These are phyloP conservation scores for Pyrrhoderma lamaoense DNA, from an alignment of 1,284 basidiomycete species.

Conservation along the genomic window DNA sequence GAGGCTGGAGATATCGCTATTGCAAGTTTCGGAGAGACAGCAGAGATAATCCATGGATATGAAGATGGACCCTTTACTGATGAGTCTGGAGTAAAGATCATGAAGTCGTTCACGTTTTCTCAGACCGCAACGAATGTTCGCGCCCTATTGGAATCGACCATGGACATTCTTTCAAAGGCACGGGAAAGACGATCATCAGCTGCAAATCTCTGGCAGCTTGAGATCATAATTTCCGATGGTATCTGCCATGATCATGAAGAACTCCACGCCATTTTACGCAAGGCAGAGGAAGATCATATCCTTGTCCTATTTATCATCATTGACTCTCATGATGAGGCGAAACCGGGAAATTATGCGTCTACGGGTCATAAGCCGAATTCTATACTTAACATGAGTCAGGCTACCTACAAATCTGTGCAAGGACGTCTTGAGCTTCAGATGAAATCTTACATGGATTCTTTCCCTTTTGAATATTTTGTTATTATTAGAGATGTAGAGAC, in stretches of 20 bases:
- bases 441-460: conserved; percentile 88
- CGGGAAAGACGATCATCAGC: conserved; percentile 59
- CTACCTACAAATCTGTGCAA: conserved; percentile 79
- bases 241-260: conserved; percentile 94
- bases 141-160: conserved; percentile 76
- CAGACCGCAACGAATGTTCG: conserved; percentile 91
- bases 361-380: conserved; percentile 47
- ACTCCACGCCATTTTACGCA: conserved; percentile 74
- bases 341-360: conserved; percentile 21
- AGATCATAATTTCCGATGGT: conserved; percentile 98
- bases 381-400: conserved; percentile 91
- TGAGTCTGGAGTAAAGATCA: conserved; percentile 70
- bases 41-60: conserved; percentile 88
- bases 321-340: conserved; percentile 70
- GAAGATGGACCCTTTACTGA: conserved; percentile 74
- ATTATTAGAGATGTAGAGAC: conserved; percentile 88
- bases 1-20: conserved; percentile 94
- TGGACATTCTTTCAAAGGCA: conserved; percentile 71
- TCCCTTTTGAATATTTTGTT: conserved; percentile 98
- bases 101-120: conserved; percentile 84
- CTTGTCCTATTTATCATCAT: conserved; percentile 97
- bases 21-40: conserved; percentile 83
- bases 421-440: conserved; percentile 86
- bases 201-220: conserved; percentile 92
- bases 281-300: conserved; percentile 85